Base-by-base conservation (phyloP, 2,329 filamentous ascomycete species). In the Colletotrichum cordylinicola region DNA sequence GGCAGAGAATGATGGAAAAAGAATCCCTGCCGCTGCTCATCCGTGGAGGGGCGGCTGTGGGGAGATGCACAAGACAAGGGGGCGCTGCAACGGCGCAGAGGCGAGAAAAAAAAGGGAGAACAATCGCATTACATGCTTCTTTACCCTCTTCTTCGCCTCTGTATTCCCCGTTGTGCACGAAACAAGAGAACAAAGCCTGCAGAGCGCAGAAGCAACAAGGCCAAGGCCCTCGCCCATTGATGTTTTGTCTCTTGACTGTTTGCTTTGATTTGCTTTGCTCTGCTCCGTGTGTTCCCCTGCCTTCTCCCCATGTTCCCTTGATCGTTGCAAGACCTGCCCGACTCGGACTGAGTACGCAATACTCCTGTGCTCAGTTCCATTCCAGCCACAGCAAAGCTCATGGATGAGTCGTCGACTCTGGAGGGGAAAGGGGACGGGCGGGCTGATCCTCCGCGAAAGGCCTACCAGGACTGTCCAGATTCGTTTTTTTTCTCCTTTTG, bases 11-110 rank as follows among this genome's bases (percentile, higher is more conserved):
- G 43, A 52, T 52, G 43, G 43, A 52, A 52, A 37, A 27, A 61
- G 27, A 58, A 74, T 76, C 74, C 74, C 65, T 76, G 65, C 65
- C 64, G 65, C 74, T 61, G 70, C 65, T 74, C 70, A 69, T 69
- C 48, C 65, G 65, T 72, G 55, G 67, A 72, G 72, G 62, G 69
- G 72, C 69, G 55, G 69, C 55, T 39, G 72, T 67, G 72, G 70
- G 21, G 62, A 73, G 62, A 58, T 6, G 66, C 64, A 61, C 64
- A 67, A 72, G 52, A 27, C 16, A 52, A 52, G 43, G 43, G 43
- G 43, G 69, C 52, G 29, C 67, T 29, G 61, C n/a, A 60, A 16
- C 55, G 27, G 68, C 39, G 43, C 33, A 21, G 39, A 15, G 35
- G 39, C 60, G 37, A 67, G 56, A 39, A 58, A n/a, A 35, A 56